phyloP scores from a whole-genome alignment of 202 grass and related monocot genomes.

The Brachypodium distachyon region DNA sequence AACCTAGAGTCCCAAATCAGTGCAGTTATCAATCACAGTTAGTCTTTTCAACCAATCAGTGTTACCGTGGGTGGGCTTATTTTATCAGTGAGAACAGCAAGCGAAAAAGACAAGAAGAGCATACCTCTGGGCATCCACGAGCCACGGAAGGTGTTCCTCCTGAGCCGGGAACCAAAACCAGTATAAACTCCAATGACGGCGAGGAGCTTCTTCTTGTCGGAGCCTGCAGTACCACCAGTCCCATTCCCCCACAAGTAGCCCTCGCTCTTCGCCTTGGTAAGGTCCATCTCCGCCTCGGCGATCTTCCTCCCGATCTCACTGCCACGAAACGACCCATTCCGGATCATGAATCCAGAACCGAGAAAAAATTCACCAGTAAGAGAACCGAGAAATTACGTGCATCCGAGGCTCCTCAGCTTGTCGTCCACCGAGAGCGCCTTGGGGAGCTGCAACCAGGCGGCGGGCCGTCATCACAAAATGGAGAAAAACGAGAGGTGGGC shows the following conservation, averaged over 20 bases:
- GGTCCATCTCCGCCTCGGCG: conserved; percentile 77
- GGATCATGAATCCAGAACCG: neutral
- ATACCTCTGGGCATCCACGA: conserved; percentile 96
- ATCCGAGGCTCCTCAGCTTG: conserved; percentile 79
- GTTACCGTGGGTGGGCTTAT: neutral
- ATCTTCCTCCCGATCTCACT: conserved; percentile 73
- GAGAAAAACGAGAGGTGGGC: neutral
- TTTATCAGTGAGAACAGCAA: neutral
- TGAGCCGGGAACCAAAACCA: conserved; percentile 84
- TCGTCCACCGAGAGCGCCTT: conserved; percentile 76
- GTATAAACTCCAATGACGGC: conserved; percentile 93
- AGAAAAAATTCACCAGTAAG: neutral
- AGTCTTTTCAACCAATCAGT: neutral
- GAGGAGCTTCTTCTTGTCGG: conserved; percentile 51
- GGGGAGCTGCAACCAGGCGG: conserved; percentile 42
- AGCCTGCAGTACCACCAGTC: conserved; percentile 19
- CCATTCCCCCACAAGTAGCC: conserved; percentile 57
- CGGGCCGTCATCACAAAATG: neutral
- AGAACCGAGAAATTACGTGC: conserved; percentile 43
- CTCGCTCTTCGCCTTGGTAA: conserved; percentile 73
- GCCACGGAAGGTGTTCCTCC: conserved; percentile 71
- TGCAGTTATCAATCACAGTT: neutral
- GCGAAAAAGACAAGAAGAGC: neutral
- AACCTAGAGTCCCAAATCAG: neutral
- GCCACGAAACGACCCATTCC: conserved; percentile 14